Evolutionary conservation across 2,329 filamentous ascomycete species (phyloP), one percentile per base, ranked within the genome.

Genomic region (Aspergillus carbonarius): DNA sequence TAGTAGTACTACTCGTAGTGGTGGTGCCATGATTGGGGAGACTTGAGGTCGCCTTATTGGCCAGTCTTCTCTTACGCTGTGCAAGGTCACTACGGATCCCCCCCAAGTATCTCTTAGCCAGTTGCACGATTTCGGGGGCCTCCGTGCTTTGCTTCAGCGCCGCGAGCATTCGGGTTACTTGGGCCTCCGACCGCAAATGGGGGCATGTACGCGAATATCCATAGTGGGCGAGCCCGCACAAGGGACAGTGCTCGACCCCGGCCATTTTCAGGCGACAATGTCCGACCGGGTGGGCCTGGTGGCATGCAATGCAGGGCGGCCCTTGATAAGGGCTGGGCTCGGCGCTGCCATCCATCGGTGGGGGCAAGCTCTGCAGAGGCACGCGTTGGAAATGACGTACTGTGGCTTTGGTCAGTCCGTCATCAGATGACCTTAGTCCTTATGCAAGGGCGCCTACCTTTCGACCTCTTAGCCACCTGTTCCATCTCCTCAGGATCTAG

Each of bases 161-260:
- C 56, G 85, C 81, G 15, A 92, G 75, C 80, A 91, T 88, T 18
- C 82, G 76, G 55, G 82, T 79, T 15, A 92, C 79, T 67, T 90
- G 83, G 3, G 81, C 82, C 61, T 89, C 84, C 3, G 85, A 85
- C 55, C 78, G 78, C 53, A 91, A 79, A 68, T 87, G 84, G 13
- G 86, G 84, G 67, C 88, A 91, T 8, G 79, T 81, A 32, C 83
- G 79, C 1, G 74, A 72, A 54, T 78, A 69, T 2, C 85, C 86
- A 61, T 79, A 84, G 67, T 89, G 86, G 1, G 84, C 83, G 20
- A 85, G 79, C 15, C 86, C 86, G 61, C 88, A 90, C 6, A 89
- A 78, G 6, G 82, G 82, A 71, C 88, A 91, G 64, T 82, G 74
- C 66, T 89, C 86, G 2, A 82, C 77, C 1, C 85, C 84, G 8